These are phyloP conservation scores for Dictyostelium purpureum DNA, from an alignment of 78 protist genomes.

Conservation along the genomic window DNA sequence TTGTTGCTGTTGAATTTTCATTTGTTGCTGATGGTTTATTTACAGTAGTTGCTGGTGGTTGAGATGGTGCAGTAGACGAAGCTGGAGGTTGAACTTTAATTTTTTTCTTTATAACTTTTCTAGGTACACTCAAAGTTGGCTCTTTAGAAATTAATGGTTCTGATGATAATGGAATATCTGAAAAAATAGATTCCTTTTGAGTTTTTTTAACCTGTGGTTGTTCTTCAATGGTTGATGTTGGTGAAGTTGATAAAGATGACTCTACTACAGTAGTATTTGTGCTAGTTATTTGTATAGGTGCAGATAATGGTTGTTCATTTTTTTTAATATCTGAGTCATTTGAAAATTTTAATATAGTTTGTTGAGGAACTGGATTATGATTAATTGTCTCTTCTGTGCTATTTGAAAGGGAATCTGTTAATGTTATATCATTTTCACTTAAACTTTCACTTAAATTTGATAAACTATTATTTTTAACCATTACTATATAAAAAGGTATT, in stretches of 20 bases:
- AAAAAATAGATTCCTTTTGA: constrained; percentile 50
- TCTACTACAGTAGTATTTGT: too few species aligned
- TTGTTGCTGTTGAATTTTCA: not conserved
- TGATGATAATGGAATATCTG: constrained; percentile 43
- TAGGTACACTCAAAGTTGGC: not conserved
- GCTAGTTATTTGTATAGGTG: not conserved
- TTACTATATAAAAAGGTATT: too few species aligned
- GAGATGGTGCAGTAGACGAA: not conserved
- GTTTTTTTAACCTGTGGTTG: not conserved
- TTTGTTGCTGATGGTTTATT: not conserved
- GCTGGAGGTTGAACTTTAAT: not conserved
- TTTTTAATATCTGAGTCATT: not conserved
- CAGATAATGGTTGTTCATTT: not conserved
- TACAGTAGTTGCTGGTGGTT: not conserved
- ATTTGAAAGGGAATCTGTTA: too few species aligned
- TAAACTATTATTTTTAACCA: too few species aligned
- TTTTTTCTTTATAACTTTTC: constrained; percentile 25
- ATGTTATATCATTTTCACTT: too few species aligned
- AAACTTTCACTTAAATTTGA: too few species aligned
- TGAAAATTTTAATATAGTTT: too few species aligned
- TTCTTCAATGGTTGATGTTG: not conserved
- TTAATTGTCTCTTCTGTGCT: too few species aligned
- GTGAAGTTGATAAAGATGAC: not conserved
- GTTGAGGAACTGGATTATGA: too few species aligned
- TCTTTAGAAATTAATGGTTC: constrained; percentile 32